phyloP scores from a whole-genome alignment of 2,329 filamentous ascomycete species.

The Graphilbum ipis-grandicollis region DNA sequence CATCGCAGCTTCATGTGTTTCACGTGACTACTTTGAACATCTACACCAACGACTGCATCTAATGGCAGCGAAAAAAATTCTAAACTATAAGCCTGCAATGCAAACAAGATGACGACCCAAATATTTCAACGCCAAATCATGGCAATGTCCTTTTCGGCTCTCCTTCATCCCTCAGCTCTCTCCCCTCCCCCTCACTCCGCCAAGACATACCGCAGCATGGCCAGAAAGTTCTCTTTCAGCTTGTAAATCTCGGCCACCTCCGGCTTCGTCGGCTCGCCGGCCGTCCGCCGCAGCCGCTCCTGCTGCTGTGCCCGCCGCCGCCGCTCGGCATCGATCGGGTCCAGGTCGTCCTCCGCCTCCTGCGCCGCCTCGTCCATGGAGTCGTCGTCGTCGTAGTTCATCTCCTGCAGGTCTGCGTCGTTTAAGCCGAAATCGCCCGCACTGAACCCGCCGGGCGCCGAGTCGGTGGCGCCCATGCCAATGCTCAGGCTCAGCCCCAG shows the following conservation, averaged over 20 bases:
- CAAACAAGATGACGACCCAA: no score
- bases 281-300: conserved; percentile 61
- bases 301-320: conserved; percentile 59
- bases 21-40: no score
- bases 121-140: not conserved
- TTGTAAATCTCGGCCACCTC: conserved; percentile 63
- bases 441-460: conserved; percentile 45
- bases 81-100: no score
- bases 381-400: conserved; percentile 54
- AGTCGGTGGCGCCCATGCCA: not conserved
- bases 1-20: no score
- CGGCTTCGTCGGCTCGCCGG: conserved; percentile 74
- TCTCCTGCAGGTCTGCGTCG: conserved; percentile 69
- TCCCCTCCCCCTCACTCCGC: conserved; percentile 36
- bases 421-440: conserved; percentile 82
- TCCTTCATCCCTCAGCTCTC: not conserved
- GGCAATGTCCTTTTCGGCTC: not conserved
- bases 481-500: conserved; percentile 5
- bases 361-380: conserved; percentile 47
- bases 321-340: conserved; percentile 78
- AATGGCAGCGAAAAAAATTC: no score
- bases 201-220: conserved; percentile 67
- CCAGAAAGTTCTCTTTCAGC: conserved; percentile 60
- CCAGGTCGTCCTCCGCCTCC: conserved; percentile 61
- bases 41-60: no score